Evolutionary conservation across 1,139 yeast species (phyloP).

Genomic region (Ogataea hybrid): DNA sequence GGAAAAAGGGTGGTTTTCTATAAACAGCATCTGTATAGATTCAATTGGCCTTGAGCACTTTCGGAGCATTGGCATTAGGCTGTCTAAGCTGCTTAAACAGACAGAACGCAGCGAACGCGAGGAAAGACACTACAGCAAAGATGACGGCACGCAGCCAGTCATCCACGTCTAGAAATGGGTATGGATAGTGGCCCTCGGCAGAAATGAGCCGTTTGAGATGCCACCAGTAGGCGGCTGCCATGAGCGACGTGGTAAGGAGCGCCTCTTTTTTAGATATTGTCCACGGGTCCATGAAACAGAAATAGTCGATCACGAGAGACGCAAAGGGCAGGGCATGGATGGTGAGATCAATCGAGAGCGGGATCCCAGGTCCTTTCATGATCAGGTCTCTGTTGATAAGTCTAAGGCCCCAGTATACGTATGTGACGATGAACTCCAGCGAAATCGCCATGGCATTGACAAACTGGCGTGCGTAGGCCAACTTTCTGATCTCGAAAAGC

Average conservation of each 20-base stretch:
- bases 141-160: slow-evolving; percentile 44
- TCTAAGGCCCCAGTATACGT: slow-evolving; percentile 66
- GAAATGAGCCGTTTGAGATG: slow-evolving; percentile 49
- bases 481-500: slow-evolving; percentile 29
- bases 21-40: neutral
- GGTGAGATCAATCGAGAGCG: slow-evolving; percentile 50
- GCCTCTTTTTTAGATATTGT: slow-evolving; percentile 37
- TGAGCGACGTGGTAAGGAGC: slow-evolving; percentile 5
- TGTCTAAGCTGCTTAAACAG: slow-evolving; percentile 20
- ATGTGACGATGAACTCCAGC: slow-evolving; percentile 56
- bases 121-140: slow-evolving; percentile 47
- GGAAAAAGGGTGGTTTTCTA: neutral
- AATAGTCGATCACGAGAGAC: slow-evolving; percentile 51
- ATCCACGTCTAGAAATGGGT: slow-evolving; percentile 59
- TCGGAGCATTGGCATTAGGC: neutral
- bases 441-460: slow-evolving; percentile 54
- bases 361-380: slow-evolving; percentile 39
- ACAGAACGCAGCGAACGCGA: slow-evolving; percentile 39
- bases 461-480: slow-evolving; percentile 35
- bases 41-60: slow-evolving; percentile 1
- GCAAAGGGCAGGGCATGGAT: slow-evolving; percentile 60
- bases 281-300: slow-evolving; percentile 53
- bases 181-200: slow-evolving; percentile 53
- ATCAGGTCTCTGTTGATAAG: slow-evolving; percentile 47
- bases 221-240: slow-evolving; percentile 53